Conservation (phyloP, 1,284 basidiomycete genomes). For the Cryptococcus jaspeensis region DNA sequence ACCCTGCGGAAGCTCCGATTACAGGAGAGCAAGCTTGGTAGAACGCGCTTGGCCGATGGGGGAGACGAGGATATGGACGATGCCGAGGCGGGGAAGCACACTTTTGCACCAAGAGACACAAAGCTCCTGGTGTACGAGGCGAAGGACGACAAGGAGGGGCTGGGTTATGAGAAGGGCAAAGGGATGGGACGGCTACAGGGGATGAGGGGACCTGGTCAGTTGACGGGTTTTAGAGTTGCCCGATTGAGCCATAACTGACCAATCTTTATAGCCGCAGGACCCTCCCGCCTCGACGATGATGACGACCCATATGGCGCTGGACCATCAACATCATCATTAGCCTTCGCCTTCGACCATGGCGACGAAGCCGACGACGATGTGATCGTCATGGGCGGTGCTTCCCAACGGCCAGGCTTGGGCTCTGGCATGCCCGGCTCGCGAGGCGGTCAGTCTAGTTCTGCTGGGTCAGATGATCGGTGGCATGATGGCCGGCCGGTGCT, state of each 20-base stretch:
- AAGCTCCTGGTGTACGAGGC: conserved; percentile 62
- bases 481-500: conserved; percentile 72
- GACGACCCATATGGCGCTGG: conserved; percentile 70
- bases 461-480: conserved; percentile 54
- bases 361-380: conserved; percentile 65
- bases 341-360: conserved; percentile 68
- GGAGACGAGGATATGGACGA: conserved; percentile 60
- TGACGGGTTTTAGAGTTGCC: no score
- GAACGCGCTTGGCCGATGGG: conserved; percentile 19
- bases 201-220: conserved; percentile 22
- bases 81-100: conserved; percentile 78
- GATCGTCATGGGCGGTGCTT: conserved; percentile 38
- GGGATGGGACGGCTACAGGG: conserved; percentile 56
- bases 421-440: not conserved
- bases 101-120: conserved; percentile 79
- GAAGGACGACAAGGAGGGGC: conserved; percentile 73
- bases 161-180: conserved; percentile 71
- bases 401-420: conserved; percentile 11
- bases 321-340: conserved; percentile 46
- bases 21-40: conserved; percentile 61
- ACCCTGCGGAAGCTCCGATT: conserved; percentile 69
- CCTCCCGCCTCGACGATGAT: conserved; percentile 64
- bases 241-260: not conserved
- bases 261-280: no score
- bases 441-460: not conserved